Conservation (phyloP, 352 stramenopile genomes). For the Globisporangium okanoganense region DNA sequence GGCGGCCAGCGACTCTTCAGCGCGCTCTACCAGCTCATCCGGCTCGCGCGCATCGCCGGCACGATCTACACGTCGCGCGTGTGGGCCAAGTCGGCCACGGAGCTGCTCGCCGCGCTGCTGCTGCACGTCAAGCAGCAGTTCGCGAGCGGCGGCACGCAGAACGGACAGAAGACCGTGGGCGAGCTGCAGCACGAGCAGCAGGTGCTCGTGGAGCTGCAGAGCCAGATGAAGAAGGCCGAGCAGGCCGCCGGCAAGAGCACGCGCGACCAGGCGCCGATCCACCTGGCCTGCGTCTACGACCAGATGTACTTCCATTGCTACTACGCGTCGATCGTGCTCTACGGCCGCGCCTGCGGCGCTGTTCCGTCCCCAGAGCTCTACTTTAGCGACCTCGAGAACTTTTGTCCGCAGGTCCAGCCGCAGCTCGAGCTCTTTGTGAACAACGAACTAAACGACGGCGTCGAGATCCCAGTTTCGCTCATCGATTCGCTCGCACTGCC, state of each 20-base stretch:
- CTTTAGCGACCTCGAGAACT: slow-evolving; percentile 48
- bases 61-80: slow-evolving; percentile 58
- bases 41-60: slow-evolving; percentile 43
- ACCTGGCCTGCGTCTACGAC: slow-evolving; percentile 59
- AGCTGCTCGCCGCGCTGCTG: slow-evolving; percentile 44
- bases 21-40: slow-evolving; percentile 53
- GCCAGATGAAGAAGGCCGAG: slow-evolving; percentile 43
- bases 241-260: slow-evolving; percentile 38
- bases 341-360: slow-evolving; percentile 53
- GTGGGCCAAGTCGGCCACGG: slow-evolving; percentile 50
- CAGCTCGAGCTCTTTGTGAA: slow-evolving; percentile 60
- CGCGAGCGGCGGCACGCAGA: slow-evolving; percentile 45
- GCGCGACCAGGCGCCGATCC: slow-evolving; percentile 56
- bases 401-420: slow-evolving; percentile 28
- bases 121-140: slow-evolving; percentile 54
- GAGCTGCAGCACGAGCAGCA: slow-evolving; percentile 56
- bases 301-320: slow-evolving; percentile 84
- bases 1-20: slow-evolving; percentile 62
- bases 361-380: slow-evolving; percentile 59
- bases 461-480: slow-evolving; percentile 14
- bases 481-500: slow-evolving; percentile 47
- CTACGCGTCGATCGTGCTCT: slow-evolving; percentile 67
- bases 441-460: slow-evolving; percentile 30
- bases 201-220: slow-evolving; percentile 47
- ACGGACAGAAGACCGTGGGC: slow-evolving; percentile 52